Evolutionary conservation across 2,329 filamentous ascomycete genomes (phyloP), one percentile per base, ranked within the genome.

Genomic region (Aspergillus thermomutatus): DNA sequence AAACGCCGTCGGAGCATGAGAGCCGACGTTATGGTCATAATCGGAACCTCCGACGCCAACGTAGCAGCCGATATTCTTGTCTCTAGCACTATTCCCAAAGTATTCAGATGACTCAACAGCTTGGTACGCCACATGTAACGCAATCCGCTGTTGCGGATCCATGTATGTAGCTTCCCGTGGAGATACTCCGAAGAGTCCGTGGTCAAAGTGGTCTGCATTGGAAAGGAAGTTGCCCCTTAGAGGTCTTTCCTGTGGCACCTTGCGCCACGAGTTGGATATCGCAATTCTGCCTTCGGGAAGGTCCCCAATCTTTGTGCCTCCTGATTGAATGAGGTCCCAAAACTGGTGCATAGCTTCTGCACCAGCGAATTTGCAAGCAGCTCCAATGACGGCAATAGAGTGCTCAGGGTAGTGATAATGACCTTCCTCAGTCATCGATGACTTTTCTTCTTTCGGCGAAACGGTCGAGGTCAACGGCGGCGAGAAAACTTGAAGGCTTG

Each of bases 311-410:
- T 40, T 45, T 1, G 65, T 66, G n/a, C 62, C n/a, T 10, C 64
- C 67, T 2, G 40, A 40, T 10, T 46, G 50, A 4, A 68, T 50
- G n/a, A 76, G 54, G 2, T 71, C 58, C 72, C 72, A 75, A 25
- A 75, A 64, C 25, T 68, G 68, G 10, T 65, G 61, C 1, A 72
- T 57, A 4, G 62, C 58, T 17, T 70, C 68, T 9, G 66, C 70
- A 3, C 67, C 69, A 10, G 72, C 60, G 41, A 69, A 63, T 25
- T 66, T 59, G 28, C 67, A 64, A 4, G 69, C 60, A 69, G 72
- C 72, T 5, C 72, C 71, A 8, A 74, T 57, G 10, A 75, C 57
- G 3, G 72, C 72, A 25, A 74, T 69, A 41, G 61, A 64, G 55
- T 66, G 31, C 31, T 37, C 31, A 1, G 31, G 31, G 14, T 37